Evolutionary conservation across 306 rosid species (phyloP).

Genomic region (Corylus avellana): DNA sequence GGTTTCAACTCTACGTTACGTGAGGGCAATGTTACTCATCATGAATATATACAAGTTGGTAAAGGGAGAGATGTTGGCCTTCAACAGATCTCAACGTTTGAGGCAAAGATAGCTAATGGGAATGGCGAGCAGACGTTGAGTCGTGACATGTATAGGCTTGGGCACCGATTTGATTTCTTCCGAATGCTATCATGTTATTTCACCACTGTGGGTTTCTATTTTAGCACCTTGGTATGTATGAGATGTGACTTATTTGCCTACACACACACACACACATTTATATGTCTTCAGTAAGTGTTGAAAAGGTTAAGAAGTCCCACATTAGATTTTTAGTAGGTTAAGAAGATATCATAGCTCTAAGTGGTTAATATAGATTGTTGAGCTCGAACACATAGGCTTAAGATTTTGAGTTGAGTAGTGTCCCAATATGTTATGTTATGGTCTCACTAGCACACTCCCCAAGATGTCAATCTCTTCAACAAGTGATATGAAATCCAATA

Average conservation of each 20-base stretch:
- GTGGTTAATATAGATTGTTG: no score
- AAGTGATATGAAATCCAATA: no score
- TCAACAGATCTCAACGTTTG: constrained; percentile 94
- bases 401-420: no score
- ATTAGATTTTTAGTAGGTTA: no score
- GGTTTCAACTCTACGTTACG: constrained; percentile 95
- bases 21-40: constrained; percentile 91
- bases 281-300: no score
- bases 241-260: constrained; percentile 18
- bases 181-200: constrained; percentile 85
- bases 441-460: no score
- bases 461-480: no score
- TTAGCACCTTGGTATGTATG: constrained; percentile 83
- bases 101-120: constrained; percentile 95
- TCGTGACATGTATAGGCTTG: constrained; percentile 92
- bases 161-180: constrained; percentile 94
- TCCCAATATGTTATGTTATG: no score
- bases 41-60: constrained; percentile 97
- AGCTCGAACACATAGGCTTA: no score
- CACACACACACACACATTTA: background rate
- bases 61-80: constrained; percentile 98
- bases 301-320: no score
- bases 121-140: constrained; percentile 96
- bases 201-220: constrained; percentile 93
- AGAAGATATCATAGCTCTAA: no score